phyloP scores from a whole-genome alignment of 2,329 filamentous ascomycete species.

The Trichoderma gracile region DNA sequence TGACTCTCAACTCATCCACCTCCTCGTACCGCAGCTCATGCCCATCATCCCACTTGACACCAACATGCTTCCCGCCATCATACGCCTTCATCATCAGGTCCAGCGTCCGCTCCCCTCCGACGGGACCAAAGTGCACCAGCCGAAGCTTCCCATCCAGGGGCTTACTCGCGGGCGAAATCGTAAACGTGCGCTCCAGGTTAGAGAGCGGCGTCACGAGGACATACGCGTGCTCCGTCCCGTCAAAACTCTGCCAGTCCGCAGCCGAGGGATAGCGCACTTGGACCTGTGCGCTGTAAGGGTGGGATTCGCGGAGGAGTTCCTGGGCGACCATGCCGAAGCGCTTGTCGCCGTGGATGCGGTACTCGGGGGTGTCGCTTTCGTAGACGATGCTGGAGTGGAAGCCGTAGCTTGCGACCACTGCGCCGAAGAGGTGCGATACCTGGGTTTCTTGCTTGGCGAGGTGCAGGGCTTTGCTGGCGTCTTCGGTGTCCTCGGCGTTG shows the following conservation, averaged over 20 bases:
- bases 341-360: constrained; percentile 72
- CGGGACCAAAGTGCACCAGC: constrained; percentile 72
- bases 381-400: constrained; percentile 87
- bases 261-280: constrained; percentile 34
- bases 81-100: constrained; percentile 71
- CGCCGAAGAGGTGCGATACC: constrained; percentile 60
- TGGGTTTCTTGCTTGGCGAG: constrained; percentile 35
- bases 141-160: constrained; percentile 71
- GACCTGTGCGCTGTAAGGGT: constrained; percentile 52
- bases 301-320: constrained; percentile 63
- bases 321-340: constrained; percentile 84
- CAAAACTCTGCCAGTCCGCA: constrained; percentile 31
- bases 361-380: constrained; percentile 82
- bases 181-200: constrained; percentile 78
- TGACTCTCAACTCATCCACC: constrained; percentile 66
- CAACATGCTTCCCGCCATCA: constrained; percentile 56
- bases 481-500: too few relatives aligned
- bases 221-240: constrained; percentile 66
- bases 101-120: constrained; percentile 68
- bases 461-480: neutral
- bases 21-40: constrained; percentile 70
- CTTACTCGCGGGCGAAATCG: constrained; percentile 71
- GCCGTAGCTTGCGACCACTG: constrained; percentile 86
- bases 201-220: constrained; percentile 75
- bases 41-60: constrained; percentile 52